Evolutionary conservation across 805 yeast species (phyloP), one percentile per base, ranked within the genome.

Genomic region (Candida hispaniensis): DNA sequence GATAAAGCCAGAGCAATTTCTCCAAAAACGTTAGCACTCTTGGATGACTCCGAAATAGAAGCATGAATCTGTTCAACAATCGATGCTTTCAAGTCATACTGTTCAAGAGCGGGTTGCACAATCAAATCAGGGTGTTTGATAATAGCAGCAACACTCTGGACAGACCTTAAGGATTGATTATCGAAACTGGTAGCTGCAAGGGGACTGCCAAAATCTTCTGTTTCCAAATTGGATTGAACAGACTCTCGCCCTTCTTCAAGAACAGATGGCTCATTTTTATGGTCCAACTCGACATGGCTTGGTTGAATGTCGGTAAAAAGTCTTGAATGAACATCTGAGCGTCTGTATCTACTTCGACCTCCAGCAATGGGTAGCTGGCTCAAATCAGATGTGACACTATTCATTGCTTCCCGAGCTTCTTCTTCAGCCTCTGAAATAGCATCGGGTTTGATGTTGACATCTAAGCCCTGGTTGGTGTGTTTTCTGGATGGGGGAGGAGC

Each of bases 51-150:
- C 43, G 69, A 72, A 55, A 75, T 75, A 12, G 69, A 66, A 4
- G 83, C 94, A 51, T 73, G 76, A 43, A 82, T 64, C 8, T 79
- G 74, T 59, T 88, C 97, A n/a, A 91, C 86, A 44, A 85, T 62
- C 29, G 93, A 78, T 3, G 38, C 30, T 19, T 30, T 30, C 14
- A 34, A 18, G 16, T 86, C 75, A 47, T 77, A 81, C 45, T 88
- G 43, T 13, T 57, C 59, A 16, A 23, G 32, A 14, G 22, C 42
- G 4, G 44, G 21, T 3, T 26, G 27, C 3, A 18, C 23, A 5
- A 57, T 56, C 30, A 52, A 43, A 7, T 47, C 46, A 8, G 59
- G 59, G 42, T 46, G 52, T 24, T 26, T 25, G 26, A 34, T 34
- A 18, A 26, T 30, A 8, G 38, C 30, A 10, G 39, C 15, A 28